Conservation (phyloP, 768 basidiomycete species). For the Candolleomyces aberdarensis region DNA sequence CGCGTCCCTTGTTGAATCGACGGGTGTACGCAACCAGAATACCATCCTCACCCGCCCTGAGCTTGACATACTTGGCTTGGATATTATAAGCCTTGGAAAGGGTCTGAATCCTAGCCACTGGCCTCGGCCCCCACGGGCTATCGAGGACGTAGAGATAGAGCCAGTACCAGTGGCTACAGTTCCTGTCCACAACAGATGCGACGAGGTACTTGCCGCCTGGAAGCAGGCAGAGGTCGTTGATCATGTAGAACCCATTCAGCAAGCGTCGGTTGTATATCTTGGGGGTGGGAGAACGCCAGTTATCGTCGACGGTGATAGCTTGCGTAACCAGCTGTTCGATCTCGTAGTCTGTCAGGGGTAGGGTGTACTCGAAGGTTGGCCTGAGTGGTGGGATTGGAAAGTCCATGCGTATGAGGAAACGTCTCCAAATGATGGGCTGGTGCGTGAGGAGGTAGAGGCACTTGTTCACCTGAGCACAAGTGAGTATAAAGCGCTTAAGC, state of each 20-base stretch:
- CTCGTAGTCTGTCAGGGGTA: slow-evolving; percentile 36
- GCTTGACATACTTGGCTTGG: slow-evolving; percentile 57
- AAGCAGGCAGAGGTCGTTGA: slow-evolving; percentile 53
- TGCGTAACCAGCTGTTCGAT: slow-evolving; percentile 59
- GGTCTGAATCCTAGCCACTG: slow-evolving; percentile 49
- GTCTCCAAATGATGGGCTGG: slow-evolving; percentile 68
- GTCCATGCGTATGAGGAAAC: slow-evolving; percentile 49
- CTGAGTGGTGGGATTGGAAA: slow-evolving; percentile 61
- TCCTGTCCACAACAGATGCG: slow-evolving; percentile 40
- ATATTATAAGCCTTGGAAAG: slow-evolving; percentile 52
- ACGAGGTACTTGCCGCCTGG: slow-evolving; percentile 69
- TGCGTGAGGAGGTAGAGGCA: slow-evolving; percentile 62
- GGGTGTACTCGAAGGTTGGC: slow-evolving; percentile 49
- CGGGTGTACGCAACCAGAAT: slow-evolving; percentile 56
- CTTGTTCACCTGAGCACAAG: slow-evolving; percentile 46
- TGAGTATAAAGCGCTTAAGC: no score
- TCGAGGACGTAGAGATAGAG: slow-evolving; percentile 57
- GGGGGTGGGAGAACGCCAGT: slow-evolving; percentile 48
- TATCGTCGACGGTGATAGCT: slow-evolving; percentile 57
- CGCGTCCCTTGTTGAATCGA: slow-evolving; percentile 29
- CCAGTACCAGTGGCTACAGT: slow-evolving; percentile 43
- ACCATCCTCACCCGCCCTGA: slow-evolving; percentile 35
- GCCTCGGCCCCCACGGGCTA: slow-evolving; percentile 41
- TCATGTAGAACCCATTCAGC: slow-evolving; percentile 29
- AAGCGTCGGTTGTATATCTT: slow-evolving; percentile 24